Evolutionary conservation across 306 rosid genomes (phyloP).

Genomic region (Vigna hirtella): DNA sequence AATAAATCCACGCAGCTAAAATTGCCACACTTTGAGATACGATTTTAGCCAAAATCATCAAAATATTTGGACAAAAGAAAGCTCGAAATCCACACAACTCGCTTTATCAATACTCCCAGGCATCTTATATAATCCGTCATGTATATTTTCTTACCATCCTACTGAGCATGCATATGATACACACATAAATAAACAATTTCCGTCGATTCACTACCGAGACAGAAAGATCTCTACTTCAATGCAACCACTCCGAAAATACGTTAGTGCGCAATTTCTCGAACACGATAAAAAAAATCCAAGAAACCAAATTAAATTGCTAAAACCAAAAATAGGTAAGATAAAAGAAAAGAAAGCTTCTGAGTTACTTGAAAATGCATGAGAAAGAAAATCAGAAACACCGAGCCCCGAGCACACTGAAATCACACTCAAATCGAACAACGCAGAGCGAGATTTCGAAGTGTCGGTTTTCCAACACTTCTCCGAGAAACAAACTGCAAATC

Average conservation of each 20-base stretch:
- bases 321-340: not conserved
- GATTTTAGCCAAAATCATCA: conserved; percentile 10
- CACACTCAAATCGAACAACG: conserved; percentile 1
- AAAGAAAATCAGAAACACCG: conserved; percentile 27
- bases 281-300: conserved; percentile 13
- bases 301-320: conserved; percentile 18
- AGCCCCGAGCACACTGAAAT: conserved; percentile 38
- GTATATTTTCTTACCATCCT: conserved; percentile 22
- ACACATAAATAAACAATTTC: not conserved
- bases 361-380: conserved; percentile 41
- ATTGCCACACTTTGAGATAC: conserved; percentile 1
- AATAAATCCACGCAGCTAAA: conserved; percentile 1
- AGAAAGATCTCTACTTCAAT: conserved; percentile 39
- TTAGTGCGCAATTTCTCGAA: conserved; percentile 14
- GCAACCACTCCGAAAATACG: conserved; percentile 19
- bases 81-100: not conserved
- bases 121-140: conserved; percentile 32
- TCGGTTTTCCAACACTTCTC: conserved; percentile 43
- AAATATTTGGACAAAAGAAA: not conserved
- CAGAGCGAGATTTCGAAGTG: conserved; percentile 43
- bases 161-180: conserved; percentile 13
- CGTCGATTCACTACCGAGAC: conserved; percentile 4
- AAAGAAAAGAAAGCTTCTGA: conserved; percentile 8
- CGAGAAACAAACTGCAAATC: conserved; percentile 38
- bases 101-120: conserved; percentile 12